Base-by-base conservation (phyloP, 2,329 filamentous ascomycete species). In the Colletotrichum incanum region DNA sequence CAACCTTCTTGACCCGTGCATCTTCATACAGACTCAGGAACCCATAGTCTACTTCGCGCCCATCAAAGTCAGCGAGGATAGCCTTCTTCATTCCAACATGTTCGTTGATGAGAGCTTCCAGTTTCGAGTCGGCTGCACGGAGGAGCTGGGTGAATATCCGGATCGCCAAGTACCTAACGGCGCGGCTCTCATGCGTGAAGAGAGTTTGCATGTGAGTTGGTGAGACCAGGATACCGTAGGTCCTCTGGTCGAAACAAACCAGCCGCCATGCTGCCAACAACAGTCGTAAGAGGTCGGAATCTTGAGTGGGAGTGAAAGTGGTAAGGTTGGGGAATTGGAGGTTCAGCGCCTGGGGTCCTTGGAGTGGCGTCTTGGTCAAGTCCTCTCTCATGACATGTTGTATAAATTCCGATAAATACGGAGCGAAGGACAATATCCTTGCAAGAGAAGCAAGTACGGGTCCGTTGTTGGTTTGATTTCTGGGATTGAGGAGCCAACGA, bases 71-170 rank as follows among this genome's bases (percentile, higher is more conserved):
- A 9, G 92, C 95, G 73, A 88, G 80, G 49, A 97, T 85, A 28
- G 89, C 85, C 41, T 89, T 89, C 49, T 88, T 84, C 52, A 81
- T 84, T 58, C 89, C 91, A 67, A 96, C 84, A 80, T 95, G 87
- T 77, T 89, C 86, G 60, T 85, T 82, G 41, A 97, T 82, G 80
- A 97, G 92, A 60, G 89, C 85, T 78, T 97, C 92, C 59, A 93
- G 87, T 74, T 94, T 94, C 74, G 88, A 86, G 80, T 99, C 96
- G 5, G 96, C 93, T 39, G 93, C 93, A 77, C 91, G 91, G 76
- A 97, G 90, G 69, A 94, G 90, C 74, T 94, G 86, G 78, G 93
- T 95, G 75, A 98, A 93, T 71, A 95, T 90, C 74, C 94, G 90
- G 67, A 97, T 88, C 18, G 95, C 93, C 73, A 98, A 86, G 81